Evolutionary conservation across 768 basidiomycete genomes (phyloP).

Genomic region (Sarcomyxa edulis): DNA sequence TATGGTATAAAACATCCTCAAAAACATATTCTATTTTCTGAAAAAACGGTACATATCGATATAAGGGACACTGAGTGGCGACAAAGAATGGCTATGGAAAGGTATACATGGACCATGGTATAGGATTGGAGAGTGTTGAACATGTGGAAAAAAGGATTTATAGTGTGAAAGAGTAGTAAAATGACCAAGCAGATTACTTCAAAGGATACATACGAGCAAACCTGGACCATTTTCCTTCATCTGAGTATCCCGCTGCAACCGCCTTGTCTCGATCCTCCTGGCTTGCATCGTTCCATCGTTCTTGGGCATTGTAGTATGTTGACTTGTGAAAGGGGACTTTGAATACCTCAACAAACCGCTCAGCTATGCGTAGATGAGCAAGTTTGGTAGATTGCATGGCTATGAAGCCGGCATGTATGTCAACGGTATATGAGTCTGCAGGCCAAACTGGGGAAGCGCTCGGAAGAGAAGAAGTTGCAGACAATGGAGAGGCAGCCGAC

Average conservation of each 20-base stretch:
- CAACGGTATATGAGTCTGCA: constrained; percentile 10
- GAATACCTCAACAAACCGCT: background rate
- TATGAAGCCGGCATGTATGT: constrained; percentile 13
- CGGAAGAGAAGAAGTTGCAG: too few species aligned
- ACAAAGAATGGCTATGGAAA: background rate
- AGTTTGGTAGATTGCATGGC: constrained; percentile 8
- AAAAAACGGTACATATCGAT: too few species aligned
- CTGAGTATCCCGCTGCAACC: background rate
- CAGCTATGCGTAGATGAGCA: background rate
- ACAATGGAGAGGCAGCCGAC: too few species aligned
- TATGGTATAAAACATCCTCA: too few species aligned
- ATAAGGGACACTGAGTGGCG: too few species aligned
- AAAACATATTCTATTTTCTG: too few species aligned
- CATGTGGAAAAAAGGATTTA: background rate
- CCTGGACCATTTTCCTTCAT: background rate
- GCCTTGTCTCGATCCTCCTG: background rate
- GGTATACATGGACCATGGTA: background rate
- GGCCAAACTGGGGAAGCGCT: constrained; percentile 16
- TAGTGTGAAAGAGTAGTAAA: background rate
- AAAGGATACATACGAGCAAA: background rate
- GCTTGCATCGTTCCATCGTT: background rate
- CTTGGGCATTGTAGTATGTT: background rate
- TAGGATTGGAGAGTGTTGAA: background rate
- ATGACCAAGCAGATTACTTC: background rate
- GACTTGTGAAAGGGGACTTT: background rate